Evolutionary conservation across 805 yeast species (phyloP), one percentile per base, ranked within the genome.

Genomic region (Ogataea saltuana): DNA sequence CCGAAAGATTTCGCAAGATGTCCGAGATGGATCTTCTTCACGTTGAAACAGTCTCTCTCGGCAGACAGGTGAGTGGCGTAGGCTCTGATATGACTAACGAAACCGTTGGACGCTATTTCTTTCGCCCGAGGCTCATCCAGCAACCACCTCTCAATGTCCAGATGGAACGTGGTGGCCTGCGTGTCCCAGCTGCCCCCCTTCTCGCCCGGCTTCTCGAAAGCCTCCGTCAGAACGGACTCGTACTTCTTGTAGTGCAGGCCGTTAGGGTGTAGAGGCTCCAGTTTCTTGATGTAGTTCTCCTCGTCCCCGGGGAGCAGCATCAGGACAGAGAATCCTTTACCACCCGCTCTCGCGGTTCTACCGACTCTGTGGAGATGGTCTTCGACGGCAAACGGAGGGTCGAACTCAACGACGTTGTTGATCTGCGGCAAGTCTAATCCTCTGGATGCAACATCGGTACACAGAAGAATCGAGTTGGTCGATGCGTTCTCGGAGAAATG

Each of bases 391-490:
- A 91, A 90, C 4, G 99, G 97, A 2, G 99, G 97, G 61, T 93
- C 99, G 55, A 82, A 84, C 63, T 93, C 99, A 15, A 93, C 73
- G 23, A 93, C 96, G 36, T 83, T 79, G 33, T 93, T 78, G 45
- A 93, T 88, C 39, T 80, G 75, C 2, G 97, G 96, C 44, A 93
- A 69, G 71, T 93, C 99, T 49, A 93, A 73, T 49, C 99, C 99
- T 68, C 99, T 81, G 25, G 98, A 83, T 0, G 97, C 99, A 48
- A 93, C 98, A 74, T 93, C 99, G 0, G 99, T 93, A 72, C 98
- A 91, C 54, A 93, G 78, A 56, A 93, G 71, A 16, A 93, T 73
- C 2, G 73, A 70, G 29, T 68, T 69, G 1, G 62, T 69, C 33
- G 56, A 60, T 38, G 58, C 64, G 55, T 62, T 61, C 49, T 67